A percentile compares a stretch with the other conserved stretches of the same genome.
Evolutionary conservation across 768 basidiomycete species (phyloP).

Genomic region (Daedaleopsis nitida): DNA sequence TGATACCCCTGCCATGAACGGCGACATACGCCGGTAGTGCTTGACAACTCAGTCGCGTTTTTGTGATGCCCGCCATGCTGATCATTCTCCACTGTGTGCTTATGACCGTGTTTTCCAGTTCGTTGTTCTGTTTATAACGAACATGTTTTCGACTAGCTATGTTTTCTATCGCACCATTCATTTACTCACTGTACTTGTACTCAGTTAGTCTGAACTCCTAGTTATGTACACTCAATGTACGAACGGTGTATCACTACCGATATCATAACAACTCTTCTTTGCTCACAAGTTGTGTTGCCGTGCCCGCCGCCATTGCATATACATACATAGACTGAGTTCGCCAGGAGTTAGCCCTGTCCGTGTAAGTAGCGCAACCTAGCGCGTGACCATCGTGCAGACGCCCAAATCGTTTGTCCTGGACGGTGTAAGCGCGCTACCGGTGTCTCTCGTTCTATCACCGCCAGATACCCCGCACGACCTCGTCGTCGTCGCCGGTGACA

Average conservation of each 20-base stretch:
- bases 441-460: slow-evolving; percentile 15
- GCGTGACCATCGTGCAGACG: neutral
- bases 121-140: neutral
- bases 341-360: no score
- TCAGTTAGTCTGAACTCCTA: neutral
- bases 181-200: neutral
- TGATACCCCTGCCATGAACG: neutral
- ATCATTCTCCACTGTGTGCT: neutral
- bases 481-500: slow-evolving; percentile 20
- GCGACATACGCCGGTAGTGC: no score
- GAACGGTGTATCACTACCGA: neutral
- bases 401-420: slow-evolving; percentile 12
- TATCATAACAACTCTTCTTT: neutral
- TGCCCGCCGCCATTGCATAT: no score
- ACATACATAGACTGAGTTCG: neutral
- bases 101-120: neutral
- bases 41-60: no score
- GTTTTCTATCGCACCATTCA: neutral
- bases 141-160: neutral
- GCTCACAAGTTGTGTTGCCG: no score
- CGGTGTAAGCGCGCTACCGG: neutral
- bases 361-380: no score
- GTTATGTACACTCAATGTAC: neutral
- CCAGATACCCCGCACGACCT: slow-evolving; percentile 20
- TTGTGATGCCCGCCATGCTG: neutral